A percentile compares a stretch with the other conserved stretches of the same genome.
phyloP scores from a whole-genome alignment of 176 grass and related monocot genomes.

The Tuctoria greenei region DNA sequence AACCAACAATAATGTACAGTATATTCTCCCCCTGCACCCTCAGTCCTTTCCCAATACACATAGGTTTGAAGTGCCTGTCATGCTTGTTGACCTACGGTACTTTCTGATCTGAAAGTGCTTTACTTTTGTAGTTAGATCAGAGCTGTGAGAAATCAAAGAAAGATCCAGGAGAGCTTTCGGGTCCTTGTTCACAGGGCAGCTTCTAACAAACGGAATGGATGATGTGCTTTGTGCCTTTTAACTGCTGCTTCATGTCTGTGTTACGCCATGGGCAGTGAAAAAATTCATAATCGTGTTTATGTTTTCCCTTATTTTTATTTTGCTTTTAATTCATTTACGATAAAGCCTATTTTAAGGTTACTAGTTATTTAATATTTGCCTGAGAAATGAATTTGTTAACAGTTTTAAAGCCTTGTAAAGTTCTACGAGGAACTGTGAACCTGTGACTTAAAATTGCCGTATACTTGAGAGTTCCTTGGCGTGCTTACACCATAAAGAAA shows the following conservation, averaged over 20 bases:
- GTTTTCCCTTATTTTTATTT: no score
- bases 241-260: slow-evolving; percentile 90
- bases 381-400: not conserved
- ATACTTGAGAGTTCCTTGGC: not conserved
- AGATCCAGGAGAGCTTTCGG: slow-evolving; percentile 56
- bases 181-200: slow-evolving; percentile 68
- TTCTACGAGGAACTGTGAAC: not conserved
- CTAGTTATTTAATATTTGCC: not conserved
- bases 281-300: not conserved
- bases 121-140: slow-evolving; percentile 55
- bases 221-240: slow-evolving; percentile 77
- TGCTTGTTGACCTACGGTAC: not conserved
- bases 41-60: not conserved
- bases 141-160: slow-evolving; percentile 50
- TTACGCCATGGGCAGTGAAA: not conserved
- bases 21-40: no score
- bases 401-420: not conserved
- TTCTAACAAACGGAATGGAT: slow-evolving; percentile 47
- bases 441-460: not conserved
- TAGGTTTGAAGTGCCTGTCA: slow-evolving; percentile 10
- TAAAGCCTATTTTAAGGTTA: not conserved
- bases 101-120: slow-evolving; percentile 13
- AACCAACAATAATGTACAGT: not conserved
- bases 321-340: not conserved
- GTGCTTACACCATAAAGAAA: not conserved